A percentile compares a stretch with the other conserved stretches of the same genome.
phyloP scores from a whole-genome alignment of 1,284 basidiomycete species.

The Malassezia yamatoensis region DNA sequence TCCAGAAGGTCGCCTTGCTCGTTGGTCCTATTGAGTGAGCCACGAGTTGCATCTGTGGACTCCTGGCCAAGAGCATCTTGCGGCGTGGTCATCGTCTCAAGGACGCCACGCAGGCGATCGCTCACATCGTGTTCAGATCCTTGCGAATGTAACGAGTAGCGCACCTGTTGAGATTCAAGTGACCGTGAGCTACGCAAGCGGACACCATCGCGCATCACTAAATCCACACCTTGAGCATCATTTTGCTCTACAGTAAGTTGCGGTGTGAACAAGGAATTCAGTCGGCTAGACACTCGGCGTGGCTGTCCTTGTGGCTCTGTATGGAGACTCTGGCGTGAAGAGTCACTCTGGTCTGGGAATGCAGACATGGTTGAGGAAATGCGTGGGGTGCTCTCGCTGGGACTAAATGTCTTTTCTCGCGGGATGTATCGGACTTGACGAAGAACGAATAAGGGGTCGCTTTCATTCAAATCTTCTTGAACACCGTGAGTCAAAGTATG shows the following conservation, averaged over 20 bases:
- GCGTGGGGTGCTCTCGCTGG: neutral
- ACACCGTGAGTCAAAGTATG: conserved; percentile 57
- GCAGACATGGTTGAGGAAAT: no score
- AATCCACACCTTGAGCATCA: conserved; percentile 6
- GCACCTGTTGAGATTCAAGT: conserved; percentile 7
- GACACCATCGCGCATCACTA: conserved; percentile 3
- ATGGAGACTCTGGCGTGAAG: neutral
- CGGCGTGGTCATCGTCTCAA: neutral
- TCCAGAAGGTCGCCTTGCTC: conserved; percentile 9
- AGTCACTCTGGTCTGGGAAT: neutral
- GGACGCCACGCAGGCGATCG: neutral
- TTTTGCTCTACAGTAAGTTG: conserved; percentile 2
- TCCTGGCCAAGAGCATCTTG: no score
- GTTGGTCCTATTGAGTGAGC: neutral
- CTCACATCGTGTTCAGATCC: conserved; percentile 9
- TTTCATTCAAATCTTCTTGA: conserved; percentile 62
- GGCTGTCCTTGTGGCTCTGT: neutral
- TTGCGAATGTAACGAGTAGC: conserved; percentile 9
- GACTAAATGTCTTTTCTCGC: neutral
- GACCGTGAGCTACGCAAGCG: conserved; percentile 8
- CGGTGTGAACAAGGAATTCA: neutral
- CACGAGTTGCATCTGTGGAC: neutral
- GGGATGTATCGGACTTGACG: conserved; percentile 20
- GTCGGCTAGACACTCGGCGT: neutral
- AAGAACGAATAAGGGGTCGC: conserved; percentile 81